Conservation (phyloP, 2,329 filamentous ascomycete genomes). For the Aureobasidium uvarum region DNA sequence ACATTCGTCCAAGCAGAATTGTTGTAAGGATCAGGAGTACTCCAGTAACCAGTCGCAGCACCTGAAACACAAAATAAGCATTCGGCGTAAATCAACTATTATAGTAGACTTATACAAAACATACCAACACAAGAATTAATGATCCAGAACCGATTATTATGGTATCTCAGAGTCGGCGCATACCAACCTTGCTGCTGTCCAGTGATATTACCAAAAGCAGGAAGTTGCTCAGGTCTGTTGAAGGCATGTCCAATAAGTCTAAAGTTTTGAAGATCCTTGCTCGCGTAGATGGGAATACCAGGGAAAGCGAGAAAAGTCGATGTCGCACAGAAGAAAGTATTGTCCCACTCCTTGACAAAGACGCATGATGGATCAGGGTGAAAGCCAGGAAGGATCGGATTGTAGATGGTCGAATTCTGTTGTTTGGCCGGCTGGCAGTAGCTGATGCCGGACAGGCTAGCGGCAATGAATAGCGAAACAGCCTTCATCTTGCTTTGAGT, state of each 20-base stretch:
- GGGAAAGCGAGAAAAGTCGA: slow-evolving; percentile 50
- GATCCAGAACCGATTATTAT: slow-evolving; percentile 45
- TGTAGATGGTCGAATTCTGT: slow-evolving; percentile 35
- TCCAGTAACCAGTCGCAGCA: slow-evolving; percentile 45
- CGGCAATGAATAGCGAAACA: not conserved
- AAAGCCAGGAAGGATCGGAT: slow-evolving; percentile 50
- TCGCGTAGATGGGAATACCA: slow-evolving; percentile 48
- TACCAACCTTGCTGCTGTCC: slow-evolving; percentile 43
- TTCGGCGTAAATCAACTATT: too few relatives aligned
- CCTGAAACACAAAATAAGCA: not conserved
- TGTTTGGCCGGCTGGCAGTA: slow-evolving; percentile 14
- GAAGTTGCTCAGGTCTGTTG: slow-evolving; percentile 42
- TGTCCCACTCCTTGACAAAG: slow-evolving; percentile 41
- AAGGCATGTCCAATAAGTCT: slow-evolving; percentile 40
- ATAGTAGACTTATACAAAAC: too few relatives aligned
- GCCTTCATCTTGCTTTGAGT: not conserved
- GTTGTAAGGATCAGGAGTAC: slow-evolving; percentile 46
- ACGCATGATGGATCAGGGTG: slow-evolving; percentile 49
- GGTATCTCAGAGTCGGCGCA: slow-evolving; percentile 44
- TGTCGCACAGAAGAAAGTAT: slow-evolving; percentile 47
- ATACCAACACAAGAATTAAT: slow-evolving; percentile 31
- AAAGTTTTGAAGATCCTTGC: slow-evolving; percentile 48
- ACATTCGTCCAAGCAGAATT: slow-evolving; percentile 50
- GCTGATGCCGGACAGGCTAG: not conserved
- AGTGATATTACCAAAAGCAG: slow-evolving; percentile 40